phyloP scores from a whole-genome alignment of 1,284 basidiomycete genomes.

The Ganoderma multipileum region DNA sequence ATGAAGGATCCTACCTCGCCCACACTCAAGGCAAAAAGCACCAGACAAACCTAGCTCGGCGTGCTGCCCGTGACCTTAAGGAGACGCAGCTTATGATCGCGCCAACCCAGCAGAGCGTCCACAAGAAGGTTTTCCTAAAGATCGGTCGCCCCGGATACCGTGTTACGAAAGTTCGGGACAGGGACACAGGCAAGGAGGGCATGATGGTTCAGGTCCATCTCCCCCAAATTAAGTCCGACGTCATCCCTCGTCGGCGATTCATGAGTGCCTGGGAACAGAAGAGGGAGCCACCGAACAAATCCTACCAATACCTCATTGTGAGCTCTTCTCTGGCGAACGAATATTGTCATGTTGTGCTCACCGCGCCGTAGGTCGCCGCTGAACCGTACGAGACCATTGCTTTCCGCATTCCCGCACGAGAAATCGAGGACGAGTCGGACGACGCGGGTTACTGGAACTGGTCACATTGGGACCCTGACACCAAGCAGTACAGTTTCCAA shows the following conservation, averaged over 20 bases:
- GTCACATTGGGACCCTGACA: constrained; percentile 97
- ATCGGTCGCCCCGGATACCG: constrained; percentile 96
- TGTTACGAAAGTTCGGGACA: constrained; percentile 88
- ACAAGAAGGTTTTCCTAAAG: constrained; percentile 95
- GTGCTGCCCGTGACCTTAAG: constrained; percentile 95
- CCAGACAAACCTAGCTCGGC: constrained; percentile 96
- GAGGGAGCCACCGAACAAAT: constrained; percentile 92
- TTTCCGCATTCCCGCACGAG: constrained; percentile 96
- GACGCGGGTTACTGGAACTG: constrained; percentile 93
- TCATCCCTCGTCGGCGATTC: constrained; percentile 89
- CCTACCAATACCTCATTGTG: constrained; percentile 97
- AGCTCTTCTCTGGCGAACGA: constrained; percentile 42
- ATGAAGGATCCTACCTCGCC: constrained; percentile 98
- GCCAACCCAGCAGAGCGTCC: constrained; percentile 76
- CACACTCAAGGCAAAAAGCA: constrained; percentile 99
- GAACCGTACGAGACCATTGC: constrained; percentile 99
- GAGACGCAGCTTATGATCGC: constrained; percentile 89
- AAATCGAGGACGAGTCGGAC: constrained; percentile 93
- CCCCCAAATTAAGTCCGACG: constrained; percentile 91
- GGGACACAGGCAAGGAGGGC: constrained; percentile 83
- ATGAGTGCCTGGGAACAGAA: constrained; percentile 99
- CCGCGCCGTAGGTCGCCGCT: constrained; percentile 81
- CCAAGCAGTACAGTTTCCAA: constrained; percentile 95
- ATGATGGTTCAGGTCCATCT: constrained; percentile 97
- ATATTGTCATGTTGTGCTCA: constrained; percentile 13